Evolutionary conservation across 768 basidiomycete genomes (phyloP), one percentile per base, ranked within the genome.

Genomic region (Obba rivulosa): DNA sequence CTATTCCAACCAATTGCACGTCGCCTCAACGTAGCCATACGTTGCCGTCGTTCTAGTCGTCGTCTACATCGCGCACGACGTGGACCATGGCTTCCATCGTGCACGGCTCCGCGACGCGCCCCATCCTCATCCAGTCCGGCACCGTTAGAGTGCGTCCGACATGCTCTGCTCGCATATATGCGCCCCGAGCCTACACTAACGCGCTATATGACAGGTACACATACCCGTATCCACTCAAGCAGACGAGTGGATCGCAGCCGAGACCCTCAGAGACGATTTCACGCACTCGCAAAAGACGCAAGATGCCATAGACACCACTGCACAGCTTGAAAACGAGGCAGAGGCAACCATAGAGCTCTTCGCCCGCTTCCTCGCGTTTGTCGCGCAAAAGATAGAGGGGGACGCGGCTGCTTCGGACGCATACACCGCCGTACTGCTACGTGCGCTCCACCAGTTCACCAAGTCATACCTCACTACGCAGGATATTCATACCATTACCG

Each of bases 161-260:
- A 14, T 25, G 9, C 23, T 14, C n/a, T 47, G 14, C 35, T 18
- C 36, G 34, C 14, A n/a, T 13, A 20, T 21, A 43, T 20, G 13
- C 8, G 34, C 43, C 18, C 3, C 23, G 24, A 14, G 11, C 35
- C 25, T n/a, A 8, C 36, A 21, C 37, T 21, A 18, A 43, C 36
- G 37, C 41, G 14, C 39, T 37, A 42, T 56, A 13, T 21, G 35
- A 16, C 55, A 92, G 90, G 67, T 95, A 52, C 85, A 87, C 53
- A 83, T 97, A 66, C 92, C 90, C 40, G 87, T 96, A 50, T 84
- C 91, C 40, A 83, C 88, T n/a, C 70, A 73, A 34, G 54, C 73
- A 56, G 82, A 92, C 66, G 81, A 91, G 67, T 96, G 94, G 93
- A 90, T 92, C 62, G 79, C 83, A 46, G 92, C 93, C 44, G 92